Conservation (phyloP, 345 rosid genomes). For the Mallotus nudiflorus region DNA sequence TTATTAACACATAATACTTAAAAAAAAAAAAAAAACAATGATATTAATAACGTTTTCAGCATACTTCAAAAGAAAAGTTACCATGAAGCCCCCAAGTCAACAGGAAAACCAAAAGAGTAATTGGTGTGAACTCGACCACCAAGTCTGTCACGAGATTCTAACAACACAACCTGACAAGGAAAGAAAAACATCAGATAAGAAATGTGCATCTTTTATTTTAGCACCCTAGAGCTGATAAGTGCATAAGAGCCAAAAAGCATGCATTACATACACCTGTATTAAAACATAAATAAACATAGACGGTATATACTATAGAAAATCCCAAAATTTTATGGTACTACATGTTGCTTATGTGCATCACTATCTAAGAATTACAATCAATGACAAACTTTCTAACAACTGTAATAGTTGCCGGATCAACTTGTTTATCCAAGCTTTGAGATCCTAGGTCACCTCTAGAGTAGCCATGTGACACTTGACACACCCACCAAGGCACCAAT, state of each 20-base stretch:
- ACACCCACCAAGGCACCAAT: too few relatives aligned
- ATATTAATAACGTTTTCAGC: too few relatives aligned
- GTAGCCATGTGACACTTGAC: too few relatives aligned
- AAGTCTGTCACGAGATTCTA: slow-evolving; percentile 80
- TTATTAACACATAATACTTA: slow-evolving; percentile 4
- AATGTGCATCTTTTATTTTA: neutral
- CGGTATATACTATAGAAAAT: neutral
- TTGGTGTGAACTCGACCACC: slow-evolving; percentile 88
- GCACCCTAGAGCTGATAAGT: neutral
- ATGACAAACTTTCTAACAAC: neutral
- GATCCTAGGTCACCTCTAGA: too few relatives aligned
- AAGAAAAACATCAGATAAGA: slow-evolving; percentile 1
- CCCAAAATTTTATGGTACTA: neutral
- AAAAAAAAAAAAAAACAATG: neutral
- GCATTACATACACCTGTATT: neutral
- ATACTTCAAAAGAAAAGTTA: neutral
- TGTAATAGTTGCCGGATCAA: too few relatives aligned
- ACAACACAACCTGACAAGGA: slow-evolving; percentile 60
- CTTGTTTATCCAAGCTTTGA: too few relatives aligned
- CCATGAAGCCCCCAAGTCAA: slow-evolving; percentile 78
- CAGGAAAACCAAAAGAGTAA: slow-evolving; percentile 86
- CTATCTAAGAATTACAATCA: too few relatives aligned
- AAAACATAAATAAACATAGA: neutral
- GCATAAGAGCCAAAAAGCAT: neutral
- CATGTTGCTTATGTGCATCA: neutral